phyloP scores from a whole-genome alignment of 129 eudicot species.

The Tagetes patula region DNA sequence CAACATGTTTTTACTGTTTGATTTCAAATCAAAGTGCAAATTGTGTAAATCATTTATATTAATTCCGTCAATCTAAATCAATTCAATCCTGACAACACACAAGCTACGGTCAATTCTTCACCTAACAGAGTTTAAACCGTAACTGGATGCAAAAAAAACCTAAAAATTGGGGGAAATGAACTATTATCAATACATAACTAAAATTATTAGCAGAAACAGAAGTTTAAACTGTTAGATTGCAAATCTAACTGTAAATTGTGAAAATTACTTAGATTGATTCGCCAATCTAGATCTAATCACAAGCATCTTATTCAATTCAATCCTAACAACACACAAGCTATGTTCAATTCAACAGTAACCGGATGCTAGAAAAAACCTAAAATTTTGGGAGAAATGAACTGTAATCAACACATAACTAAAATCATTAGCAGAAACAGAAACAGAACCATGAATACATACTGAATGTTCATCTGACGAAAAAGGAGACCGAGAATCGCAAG shows the following conservation, averaged over 20 bases:
- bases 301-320: too few relatives aligned
- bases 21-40: too few relatives aligned
- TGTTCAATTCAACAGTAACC: background rate
- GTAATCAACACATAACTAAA: background rate
- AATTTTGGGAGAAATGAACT: background rate
- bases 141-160: background rate
- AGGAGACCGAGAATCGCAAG: constrained; percentile 96
- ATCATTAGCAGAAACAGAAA: background rate
- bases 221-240: background rate
- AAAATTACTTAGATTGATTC: too few relatives aligned
- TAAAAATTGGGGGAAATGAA: constrained; percentile 12
- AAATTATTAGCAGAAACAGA: background rate
- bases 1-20: too few relatives aligned
- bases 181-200: background rate
- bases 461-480: constrained; percentile 90
- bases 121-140: background rate
- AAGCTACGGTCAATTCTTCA: background rate
- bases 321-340: too few relatives aligned
- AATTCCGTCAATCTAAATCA: too few relatives aligned
- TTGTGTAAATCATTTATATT: too few relatives aligned
- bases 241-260: too few relatives aligned
- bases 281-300: too few relatives aligned
- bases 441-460: constrained; percentile 23
- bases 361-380: constrained; percentile 6
- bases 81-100: too few relatives aligned